A percentile compares a stretch with the other conserved stretches of the same genome.
Evolutionary conservation across 768 basidiomycete species (phyloP).

Genomic region (Boletus reticuloceps): DNA sequence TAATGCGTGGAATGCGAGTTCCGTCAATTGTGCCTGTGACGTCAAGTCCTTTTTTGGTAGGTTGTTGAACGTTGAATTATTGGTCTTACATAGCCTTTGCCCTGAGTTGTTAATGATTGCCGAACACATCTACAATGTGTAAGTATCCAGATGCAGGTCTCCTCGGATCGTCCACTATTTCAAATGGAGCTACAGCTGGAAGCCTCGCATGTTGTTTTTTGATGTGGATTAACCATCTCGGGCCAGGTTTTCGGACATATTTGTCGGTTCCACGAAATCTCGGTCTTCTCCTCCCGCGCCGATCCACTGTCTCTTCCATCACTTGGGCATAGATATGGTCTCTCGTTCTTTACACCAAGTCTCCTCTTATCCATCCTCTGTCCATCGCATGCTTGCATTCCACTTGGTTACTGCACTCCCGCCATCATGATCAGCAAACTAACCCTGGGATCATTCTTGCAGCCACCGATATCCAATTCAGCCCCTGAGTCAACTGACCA

Average conservation of each 20-base stretch:
- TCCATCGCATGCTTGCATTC: slow-evolving; percentile 8
- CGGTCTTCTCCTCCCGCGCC: neutral
- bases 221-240: neutral
- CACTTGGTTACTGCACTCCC: slow-evolving; percentile 5
- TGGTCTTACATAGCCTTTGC: neutral
- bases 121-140: too few relatives aligned
- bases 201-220: neutral
- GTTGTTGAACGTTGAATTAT: neutral
- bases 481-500: too few relatives aligned
- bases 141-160: neutral
- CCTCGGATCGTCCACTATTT: neutral
- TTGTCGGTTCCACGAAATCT: neutral
- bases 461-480: too few relatives aligned
- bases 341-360: too few relatives aligned
- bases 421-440: neutral
- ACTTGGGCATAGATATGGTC: neutral
- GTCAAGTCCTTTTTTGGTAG: slow-evolving; percentile 5
- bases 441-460: neutral
- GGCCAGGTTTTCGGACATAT: too few relatives aligned
- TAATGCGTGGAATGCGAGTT: neutral
- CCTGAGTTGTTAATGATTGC: too few relatives aligned
- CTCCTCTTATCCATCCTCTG: too few relatives aligned
- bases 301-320: neutral
- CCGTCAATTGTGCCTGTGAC: slow-evolving; percentile 5
- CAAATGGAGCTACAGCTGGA: neutral